These are phyloP conservation scores for Bipolaris victoriae DNA, from an alignment of 2,329 filamentous ascomycete species.

Conservation along the genomic window DNA sequence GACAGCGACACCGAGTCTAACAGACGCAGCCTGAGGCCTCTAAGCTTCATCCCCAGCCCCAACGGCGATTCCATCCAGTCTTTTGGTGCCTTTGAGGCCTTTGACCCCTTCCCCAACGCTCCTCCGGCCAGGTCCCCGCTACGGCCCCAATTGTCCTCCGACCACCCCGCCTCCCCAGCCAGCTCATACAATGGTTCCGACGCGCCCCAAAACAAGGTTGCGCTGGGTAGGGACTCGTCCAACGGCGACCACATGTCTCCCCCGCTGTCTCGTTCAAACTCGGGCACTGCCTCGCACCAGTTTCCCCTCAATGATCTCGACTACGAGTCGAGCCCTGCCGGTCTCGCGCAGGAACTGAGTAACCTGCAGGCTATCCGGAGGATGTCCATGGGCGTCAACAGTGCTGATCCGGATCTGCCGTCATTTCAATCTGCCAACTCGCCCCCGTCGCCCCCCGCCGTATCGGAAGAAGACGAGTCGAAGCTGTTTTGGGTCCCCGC, in stretches of 20 bases:
- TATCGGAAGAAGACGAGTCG: constrained; percentile 82
- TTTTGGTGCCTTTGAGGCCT: constrained; percentile 32
- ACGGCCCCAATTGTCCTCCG: constrained; percentile 38
- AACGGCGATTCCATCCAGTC: constrained; percentile 57
- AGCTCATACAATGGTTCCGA: constrained; percentile 27
- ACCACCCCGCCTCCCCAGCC: constrained; percentile 19
- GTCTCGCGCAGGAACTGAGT: constrained; percentile 89
- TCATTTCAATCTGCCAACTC: constrained; percentile 67
- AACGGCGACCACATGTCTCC: constrained; percentile 45
- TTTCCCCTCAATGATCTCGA: constrained; percentile 82
- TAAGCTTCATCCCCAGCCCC: constrained; percentile 73
- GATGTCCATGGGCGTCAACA: constrained; percentile 91
- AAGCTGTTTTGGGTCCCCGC: constrained; percentile 95
- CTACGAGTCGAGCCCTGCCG: constrained; percentile 87
- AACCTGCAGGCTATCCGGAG: constrained; percentile 88
- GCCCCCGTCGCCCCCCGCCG: constrained; percentile 70
- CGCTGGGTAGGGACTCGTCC: constrained; percentile 22
- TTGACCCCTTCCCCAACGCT: constrained; percentile 41
- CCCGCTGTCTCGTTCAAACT: constrained; percentile 46
- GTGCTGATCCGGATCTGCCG: constrained; percentile 74
- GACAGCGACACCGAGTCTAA: constrained; percentile 66
- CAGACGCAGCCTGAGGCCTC: constrained; percentile 66
- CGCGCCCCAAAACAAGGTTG: constrained; percentile 20
- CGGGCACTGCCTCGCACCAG: constrained; percentile 60
- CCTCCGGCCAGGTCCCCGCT: constrained; percentile 53